Evolutionary conservation across 140 eudicot species (phyloP), one percentile per base, ranked within the genome.

Genomic region (Anethum foeniculum): DNA sequence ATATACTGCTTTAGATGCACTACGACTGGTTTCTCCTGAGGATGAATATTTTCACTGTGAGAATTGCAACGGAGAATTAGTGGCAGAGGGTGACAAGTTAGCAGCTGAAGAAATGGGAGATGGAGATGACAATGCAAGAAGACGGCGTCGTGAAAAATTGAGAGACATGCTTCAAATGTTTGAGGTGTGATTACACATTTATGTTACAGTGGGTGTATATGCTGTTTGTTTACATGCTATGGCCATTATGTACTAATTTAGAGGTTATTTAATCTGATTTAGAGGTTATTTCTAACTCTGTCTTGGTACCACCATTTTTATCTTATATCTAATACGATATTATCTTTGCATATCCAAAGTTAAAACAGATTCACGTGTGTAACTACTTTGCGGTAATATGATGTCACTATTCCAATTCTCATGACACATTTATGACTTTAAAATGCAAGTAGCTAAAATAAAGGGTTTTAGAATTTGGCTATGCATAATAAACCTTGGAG

Each of bases 1-100:
- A 86, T 95, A 95, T 82, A 95, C 84, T 81, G 98, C 99, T 32
- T 88, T 96, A 88, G 99, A 96, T 96, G 99, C 98, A 27, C 81
- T 84, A 34, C 93, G 97, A 64, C 77, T 93, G 69, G 78, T 93
- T 51, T 89, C 97, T 44, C 87, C 85, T 48, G 89, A 87, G 69
- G 97, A 89, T 79, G 96, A 91, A 43, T 83, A 88, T 34, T 96
- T 96, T 83, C 99, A 89, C 76, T 96, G 99, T 82, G 99, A 96
- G 79, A 91, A 88, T 78, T 96, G 99, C 85, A 84, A 96, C 54
- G 90, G 96, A 68, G 93, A 91, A 71, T 90, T 96, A 82, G 99
- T 93, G 75, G 99, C 97, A 46, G 99, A 92, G 82, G 90, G 92
- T 84, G 99, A 93, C 81, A 91, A 93, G 81, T 60, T 94, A 80